A percentile compares a stretch with the other conserved stretches of the same genome.
These are phyloP conservation scores for Nematodospora valgi DNA, from an alignment of 805 yeast species.

Conservation along the genomic window DNA sequence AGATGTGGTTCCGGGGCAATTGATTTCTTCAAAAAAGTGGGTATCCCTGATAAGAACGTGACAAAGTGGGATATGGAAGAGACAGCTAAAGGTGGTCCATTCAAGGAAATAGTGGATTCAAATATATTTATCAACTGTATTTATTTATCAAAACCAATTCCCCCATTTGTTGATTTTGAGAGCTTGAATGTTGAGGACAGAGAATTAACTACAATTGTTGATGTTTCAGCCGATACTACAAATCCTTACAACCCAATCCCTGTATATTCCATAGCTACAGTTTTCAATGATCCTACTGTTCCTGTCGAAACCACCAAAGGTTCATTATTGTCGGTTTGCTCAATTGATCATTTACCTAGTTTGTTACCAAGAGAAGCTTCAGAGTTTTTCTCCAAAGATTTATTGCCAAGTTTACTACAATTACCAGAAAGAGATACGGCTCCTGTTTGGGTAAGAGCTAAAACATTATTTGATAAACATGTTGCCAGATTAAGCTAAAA, in stretches of 20 bases:
- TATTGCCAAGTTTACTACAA: conserved; percentile 84
- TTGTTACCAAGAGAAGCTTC: conserved; percentile 96
- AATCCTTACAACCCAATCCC: conserved; percentile 98
- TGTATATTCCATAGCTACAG: conserved; percentile 85
- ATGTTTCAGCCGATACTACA: conserved; percentile 98
- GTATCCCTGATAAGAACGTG: conserved; percentile 82
- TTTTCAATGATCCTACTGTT: conserved; percentile 88
- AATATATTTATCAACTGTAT: conserved; percentile 96
- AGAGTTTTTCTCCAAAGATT: conserved; percentile 82
- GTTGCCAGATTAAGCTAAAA: conserved; percentile 60
- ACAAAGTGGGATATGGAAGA: conserved; percentile 96
- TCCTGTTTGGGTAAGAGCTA: conserved; percentile 91
- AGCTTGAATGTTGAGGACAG: conserved; percentile 64
- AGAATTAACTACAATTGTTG: conserved; percentile 87
- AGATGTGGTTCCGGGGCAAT: conserved; percentile 99
- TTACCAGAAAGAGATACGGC: conserved; percentile 78
- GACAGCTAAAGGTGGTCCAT: conserved; percentile 97
- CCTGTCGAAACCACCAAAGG: conserved; percentile 73
- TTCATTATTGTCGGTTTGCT: conserved; percentile 84
- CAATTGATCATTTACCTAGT: conserved; percentile 95
- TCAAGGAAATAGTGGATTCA: conserved; percentile 80
- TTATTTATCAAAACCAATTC: conserved; percentile 87
- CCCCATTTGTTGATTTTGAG: conserved; percentile 80
- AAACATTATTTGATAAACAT: conserved; percentile 77
- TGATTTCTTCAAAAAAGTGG: conserved; percentile 75